Evolutionary conservation across 306 rosid species (phyloP), one percentile per base, ranked within the genome.

Genomic region (Vigna reflexopilosa): DNA sequence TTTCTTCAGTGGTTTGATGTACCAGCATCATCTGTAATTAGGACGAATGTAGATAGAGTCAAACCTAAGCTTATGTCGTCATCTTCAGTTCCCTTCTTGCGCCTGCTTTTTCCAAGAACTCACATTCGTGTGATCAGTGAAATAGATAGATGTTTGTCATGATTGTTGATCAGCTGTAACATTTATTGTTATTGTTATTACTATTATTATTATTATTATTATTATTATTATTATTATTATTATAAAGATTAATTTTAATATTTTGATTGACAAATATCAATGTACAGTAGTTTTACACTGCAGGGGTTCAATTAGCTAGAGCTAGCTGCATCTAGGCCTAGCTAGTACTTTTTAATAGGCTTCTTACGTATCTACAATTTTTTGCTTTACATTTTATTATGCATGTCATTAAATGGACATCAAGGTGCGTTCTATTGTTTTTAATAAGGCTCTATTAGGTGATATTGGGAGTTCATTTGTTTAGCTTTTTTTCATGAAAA

Each of bases 1-100:
- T 91, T 81, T 83, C 95, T 90, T 77, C 97, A 91, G 81, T 95
- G 98, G 98, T 95, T 80, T 80, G 85, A 86, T 71, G 93, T 89
- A n/a, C 98, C 98, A 22, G 50, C 86, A 71, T 88, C 98, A 59
- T 83, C 88, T 20, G 80, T 75, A 62, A 81, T 92, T 55, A 86
- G 85, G 82, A 59, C 70, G 73, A 87, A 87, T 32, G 75, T 82
- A 32, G 82, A 83, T 64, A 87, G 85, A 81, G 77, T 95, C 80
- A 91, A 82, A 70, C 89, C 96, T 72, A 89, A 77, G 85, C 79
- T 81, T 50, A 81, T 44, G 81, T 82, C 87, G 6, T 85, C 93
- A 48, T 88, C 97, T 56, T 75, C 86, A 38, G 83, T 89, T 62
- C 98, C 98, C 52, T 80, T 91, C 44, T 80, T 91, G 87, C 89